These are phyloP conservation scores for Paspalum notatum DNA, from an alignment of 176 grass and related monocot species.

Conservation along the genomic window DNA sequence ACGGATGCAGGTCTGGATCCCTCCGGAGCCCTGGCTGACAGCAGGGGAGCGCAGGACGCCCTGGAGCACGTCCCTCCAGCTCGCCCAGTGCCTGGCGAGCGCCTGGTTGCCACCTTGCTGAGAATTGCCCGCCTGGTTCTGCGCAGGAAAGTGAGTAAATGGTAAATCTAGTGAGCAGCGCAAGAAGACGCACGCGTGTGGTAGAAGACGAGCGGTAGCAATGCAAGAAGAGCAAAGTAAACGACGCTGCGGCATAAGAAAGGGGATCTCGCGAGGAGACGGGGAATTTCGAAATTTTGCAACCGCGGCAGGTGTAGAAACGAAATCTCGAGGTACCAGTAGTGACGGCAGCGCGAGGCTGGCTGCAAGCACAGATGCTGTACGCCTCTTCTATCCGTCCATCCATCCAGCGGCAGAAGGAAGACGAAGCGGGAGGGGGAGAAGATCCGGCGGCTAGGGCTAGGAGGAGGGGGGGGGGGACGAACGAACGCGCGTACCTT, in stretches of 20 bases:
- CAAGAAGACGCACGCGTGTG: background rate
- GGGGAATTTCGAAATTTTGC: constrained; percentile 14
- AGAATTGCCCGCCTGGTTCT: constrained; percentile 1
- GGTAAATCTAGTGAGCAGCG: background rate
- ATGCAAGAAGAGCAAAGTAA: background rate
- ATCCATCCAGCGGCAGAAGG: background rate
- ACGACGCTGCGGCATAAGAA: background rate
- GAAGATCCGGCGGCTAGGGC: background rate
- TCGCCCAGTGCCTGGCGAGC: constrained; percentile 51
- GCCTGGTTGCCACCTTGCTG: background rate
- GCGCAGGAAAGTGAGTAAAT: background rate
- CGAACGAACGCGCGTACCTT: constrained; percentile 1
- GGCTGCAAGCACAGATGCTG: background rate
- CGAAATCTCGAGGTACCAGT: background rate
- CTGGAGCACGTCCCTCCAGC: constrained; percentile 73
- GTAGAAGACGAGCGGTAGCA: background rate
- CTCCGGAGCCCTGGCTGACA: constrained; percentile 53
- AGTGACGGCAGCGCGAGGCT: background rate
- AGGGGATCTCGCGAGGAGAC: background rate
- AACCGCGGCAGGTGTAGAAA: background rate
- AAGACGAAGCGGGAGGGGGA: background rate
- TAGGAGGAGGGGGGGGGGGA: no score
- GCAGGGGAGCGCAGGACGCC: constrained; percentile 47
- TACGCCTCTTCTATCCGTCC: no score
- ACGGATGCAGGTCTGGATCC: constrained; percentile 69